Evolutionary conservation across 2,329 filamentous ascomycete genomes (phyloP).

Genomic region (Epichloe typhina): DNA sequence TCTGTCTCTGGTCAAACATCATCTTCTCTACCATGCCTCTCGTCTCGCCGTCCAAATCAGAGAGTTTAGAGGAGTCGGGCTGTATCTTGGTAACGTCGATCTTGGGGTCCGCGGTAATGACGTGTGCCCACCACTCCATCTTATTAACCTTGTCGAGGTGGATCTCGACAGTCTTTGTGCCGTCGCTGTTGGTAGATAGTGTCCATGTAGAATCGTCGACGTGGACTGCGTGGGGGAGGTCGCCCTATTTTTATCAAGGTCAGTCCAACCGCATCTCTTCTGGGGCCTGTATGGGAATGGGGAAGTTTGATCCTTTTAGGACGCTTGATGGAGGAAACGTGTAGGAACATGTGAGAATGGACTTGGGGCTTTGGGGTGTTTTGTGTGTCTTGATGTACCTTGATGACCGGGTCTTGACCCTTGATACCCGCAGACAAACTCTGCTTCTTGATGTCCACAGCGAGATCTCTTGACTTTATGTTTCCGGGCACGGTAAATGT

Average conservation of each 20-base stretch:
- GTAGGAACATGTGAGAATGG: not conserved
- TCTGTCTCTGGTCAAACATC: constrained; percentile 98
- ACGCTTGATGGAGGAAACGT: not conserved
- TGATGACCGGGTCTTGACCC: constrained; percentile 73
- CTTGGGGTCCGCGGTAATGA: constrained; percentile 72
- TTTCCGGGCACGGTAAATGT: constrained; percentile 67
- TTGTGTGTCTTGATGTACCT: constrained; percentile 44
- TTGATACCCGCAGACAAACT: constrained; percentile 72
- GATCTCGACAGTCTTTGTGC: constrained; percentile 56
- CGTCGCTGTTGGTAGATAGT: constrained; percentile 57
- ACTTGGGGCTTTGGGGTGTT: not conserved
- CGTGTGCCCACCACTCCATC: constrained; percentile 97
- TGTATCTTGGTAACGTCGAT: constrained; percentile 94
- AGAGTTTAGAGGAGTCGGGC: constrained; percentile 82
- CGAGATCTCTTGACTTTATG: constrained; percentile 71
- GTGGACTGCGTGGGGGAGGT: constrained; percentile 70
- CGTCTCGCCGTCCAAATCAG: constrained; percentile 89
- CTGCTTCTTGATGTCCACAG: constrained; percentile 69
- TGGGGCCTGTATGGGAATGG: not conserved
- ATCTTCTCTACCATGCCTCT: constrained; percentile 99
- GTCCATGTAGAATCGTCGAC: constrained; percentile 94
- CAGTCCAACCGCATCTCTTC: not conserved
- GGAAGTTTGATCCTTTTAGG: not conserved
- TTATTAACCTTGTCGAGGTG: constrained; percentile 95
- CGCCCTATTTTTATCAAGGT: constrained; percentile 44